Conservation (phyloP, 768 basidiomycete genomes). For the Lentinula aciculospora region DNA sequence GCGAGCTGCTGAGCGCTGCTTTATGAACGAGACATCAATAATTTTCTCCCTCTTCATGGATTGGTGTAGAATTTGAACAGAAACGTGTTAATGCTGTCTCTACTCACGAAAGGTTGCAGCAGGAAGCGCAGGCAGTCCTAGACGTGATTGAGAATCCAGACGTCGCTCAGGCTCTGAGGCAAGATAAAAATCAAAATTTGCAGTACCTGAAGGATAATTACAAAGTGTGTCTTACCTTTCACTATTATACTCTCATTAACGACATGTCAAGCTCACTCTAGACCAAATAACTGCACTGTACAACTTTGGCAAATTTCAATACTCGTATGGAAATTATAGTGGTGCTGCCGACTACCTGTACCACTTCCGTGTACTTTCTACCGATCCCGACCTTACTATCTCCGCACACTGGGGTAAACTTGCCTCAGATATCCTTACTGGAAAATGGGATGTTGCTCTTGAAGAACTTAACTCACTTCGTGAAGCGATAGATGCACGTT, state of each 20-base stretch:
- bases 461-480: slow-evolving; percentile 95
- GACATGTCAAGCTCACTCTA: slow-evolving; percentile 65
- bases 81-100: slow-evolving; percentile 80
- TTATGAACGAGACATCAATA: not conserved
- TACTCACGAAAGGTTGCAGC: slow-evolving; percentile 78
- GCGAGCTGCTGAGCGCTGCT: slow-evolving; percentile 13
- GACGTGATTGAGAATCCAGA: slow-evolving; percentile 97
- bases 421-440: slow-evolving; percentile 91
- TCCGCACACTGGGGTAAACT: slow-evolving; percentile 99
- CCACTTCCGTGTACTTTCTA: slow-evolving; percentile 97
- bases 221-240: slow-evolving; percentile 45
- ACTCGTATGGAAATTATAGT: slow-evolving; percentile 96
- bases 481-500: slow-evolving; percentile 82
- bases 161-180: slow-evolving; percentile 88
- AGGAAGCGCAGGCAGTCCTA: slow-evolving; percentile 88
- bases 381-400: slow-evolving; percentile 86
- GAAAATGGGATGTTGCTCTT: slow-evolving; percentile 92
- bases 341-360: slow-evolving; percentile 97
- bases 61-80: slow-evolving; percentile 70
- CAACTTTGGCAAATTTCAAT: slow-evolving; percentile 98
- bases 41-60: not conserved
- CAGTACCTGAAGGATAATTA: slow-evolving; percentile 93
- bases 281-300: slow-evolving; percentile 96
- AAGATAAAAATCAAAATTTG: slow-evolving; percentile 96
- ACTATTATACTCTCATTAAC: slow-evolving; percentile 4